Base-by-base conservation (phyloP, 306 rosid genomes). In the Boehmeria nivea region DNA sequence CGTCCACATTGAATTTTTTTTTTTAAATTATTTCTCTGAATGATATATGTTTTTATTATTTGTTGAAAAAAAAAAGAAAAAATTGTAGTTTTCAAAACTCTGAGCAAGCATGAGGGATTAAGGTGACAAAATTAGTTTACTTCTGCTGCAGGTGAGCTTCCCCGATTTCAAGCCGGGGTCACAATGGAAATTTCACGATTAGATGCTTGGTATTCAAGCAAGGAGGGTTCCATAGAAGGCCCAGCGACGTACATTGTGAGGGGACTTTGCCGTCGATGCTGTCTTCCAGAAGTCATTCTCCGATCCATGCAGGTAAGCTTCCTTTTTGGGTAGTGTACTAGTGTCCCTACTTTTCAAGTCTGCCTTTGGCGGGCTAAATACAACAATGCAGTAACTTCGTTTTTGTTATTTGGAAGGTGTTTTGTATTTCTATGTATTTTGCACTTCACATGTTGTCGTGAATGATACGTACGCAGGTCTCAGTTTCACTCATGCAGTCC, bases 231-330 rank as follows among this genome's bases (percentile, higher is more conserved):
- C 58, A 55, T 82, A 42, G 80, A 67, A 39, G 51, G 63, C 63
- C 96, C 87, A 3, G 99, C 94, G 47, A 74, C 85, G 36, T 83
- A 78, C 78, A 78, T 87, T 51, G 89, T 91, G 56, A 79, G 63
- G 58, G 96, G 99, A 46, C 89, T 91, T 25, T 91, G 99, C 67
- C 93, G 84, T 49, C 79, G 86, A 76, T 87, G 96, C 74, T 91
- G 96, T 65, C 88, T 91, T 75, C 89, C 99, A 0, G 99, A 91
- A 78, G 60, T 82, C 70, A 73, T 87, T 80, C 96, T 91, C 59
- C 89, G 99, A 36, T 78, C 95, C 72, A 76, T 87, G 96, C 96
- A 91, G 81, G 99, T 87, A 76, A 76, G 81, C 59, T 33, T 19
- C 45, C 34, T 62, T 56, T 38, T 8, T 17, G 23, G 45, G 27